Conservation (phyloP, 2,329 filamentous ascomycete genomes). For the Xylaria sp. region DNA sequence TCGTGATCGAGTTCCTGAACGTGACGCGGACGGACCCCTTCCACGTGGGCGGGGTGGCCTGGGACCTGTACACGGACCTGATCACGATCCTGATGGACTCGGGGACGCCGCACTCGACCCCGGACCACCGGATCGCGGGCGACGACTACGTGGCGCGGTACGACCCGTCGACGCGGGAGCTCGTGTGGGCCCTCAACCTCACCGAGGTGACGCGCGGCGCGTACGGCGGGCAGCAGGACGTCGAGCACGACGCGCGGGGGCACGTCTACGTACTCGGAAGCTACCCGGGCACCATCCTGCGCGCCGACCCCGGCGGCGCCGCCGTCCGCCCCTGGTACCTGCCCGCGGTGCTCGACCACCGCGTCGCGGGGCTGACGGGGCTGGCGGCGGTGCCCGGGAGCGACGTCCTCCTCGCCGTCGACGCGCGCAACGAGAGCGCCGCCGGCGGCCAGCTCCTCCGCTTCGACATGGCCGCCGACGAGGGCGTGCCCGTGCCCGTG, state of each 20-base stretch:
- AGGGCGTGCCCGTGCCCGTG: conserved; percentile 30
- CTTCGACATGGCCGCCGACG: conserved; percentile 36
- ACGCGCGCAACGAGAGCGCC: conserved; percentile 30
- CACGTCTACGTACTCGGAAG: conserved; percentile 44
- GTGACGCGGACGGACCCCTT: conserved; percentile 35
- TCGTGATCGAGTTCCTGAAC: conserved; percentile 33
- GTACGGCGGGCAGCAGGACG: conserved; percentile 45
- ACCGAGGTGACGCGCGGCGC: conserved; percentile 32
- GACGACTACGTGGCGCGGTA: conserved; percentile 43
- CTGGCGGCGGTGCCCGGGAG: conserved; percentile 33
- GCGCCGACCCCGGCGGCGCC: conserved; percentile 36
- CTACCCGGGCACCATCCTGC: conserved; percentile 41
- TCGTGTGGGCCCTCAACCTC: conserved; percentile 40
- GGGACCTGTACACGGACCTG: conserved; percentile 36
- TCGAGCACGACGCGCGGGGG: conserved; percentile 40
- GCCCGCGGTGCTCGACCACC: conserved; percentile 32
- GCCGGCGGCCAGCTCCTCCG: conserved; percentile 37
- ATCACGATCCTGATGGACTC: conserved; percentile 41
- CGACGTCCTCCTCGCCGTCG: conserved; percentile 37
- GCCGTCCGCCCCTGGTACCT: conserved; percentile 39
- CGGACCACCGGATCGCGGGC: conserved; percentile 40
- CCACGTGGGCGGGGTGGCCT: conserved; percentile 42
- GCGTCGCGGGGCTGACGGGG: conserved; percentile 31
- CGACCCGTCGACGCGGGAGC: conserved; percentile 28
- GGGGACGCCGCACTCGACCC: conserved; percentile 40